phyloP scores from a whole-genome alignment of 176 grass and related monocot species.

The Cocos nucifera region DNA sequence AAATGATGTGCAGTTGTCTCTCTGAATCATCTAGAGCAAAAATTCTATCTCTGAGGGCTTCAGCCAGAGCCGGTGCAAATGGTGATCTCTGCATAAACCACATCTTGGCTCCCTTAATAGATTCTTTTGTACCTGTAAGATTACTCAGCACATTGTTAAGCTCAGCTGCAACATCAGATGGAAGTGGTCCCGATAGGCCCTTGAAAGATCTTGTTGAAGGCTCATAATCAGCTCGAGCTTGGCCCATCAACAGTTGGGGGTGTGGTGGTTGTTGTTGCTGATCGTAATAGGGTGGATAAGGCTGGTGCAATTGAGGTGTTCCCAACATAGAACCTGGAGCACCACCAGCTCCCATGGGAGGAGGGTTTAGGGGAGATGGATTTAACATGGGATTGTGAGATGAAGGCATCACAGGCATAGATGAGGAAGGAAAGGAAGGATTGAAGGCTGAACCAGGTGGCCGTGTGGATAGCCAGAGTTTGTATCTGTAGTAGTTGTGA shows the following conservation, averaged over 20 bases:
- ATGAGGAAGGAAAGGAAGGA: conserved; percentile 29
- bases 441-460: conserved; percentile 27
- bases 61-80: conserved; percentile 64
- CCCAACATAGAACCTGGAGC: conserved; percentile 30
- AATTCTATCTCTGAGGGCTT: conserved; percentile 71
- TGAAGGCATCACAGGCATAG: conserved; percentile 40
- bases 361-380: conserved; percentile 18
- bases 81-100: conserved; percentile 88
- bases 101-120: conserved; percentile 83
- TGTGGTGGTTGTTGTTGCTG: conserved; percentile 34
- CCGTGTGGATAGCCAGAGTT: conserved; percentile 44
- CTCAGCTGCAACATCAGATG: conserved; percentile 72
- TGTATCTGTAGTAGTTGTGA: conserved; percentile 89
- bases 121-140: conserved; percentile 91
- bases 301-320: conserved; percentile 44
- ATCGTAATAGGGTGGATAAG: conserved; percentile 63
- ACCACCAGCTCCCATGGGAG: conserved; percentile 29
- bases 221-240: conserved; percentile 47
- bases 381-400: conserved; percentile 18
- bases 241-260: conserved; percentile 39
- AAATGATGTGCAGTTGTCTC: conserved; percentile 89
- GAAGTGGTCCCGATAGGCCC: conserved; percentile 62
- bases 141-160: conserved; percentile 52
- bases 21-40: conserved; percentile 80
- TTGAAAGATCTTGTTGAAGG: conserved; percentile 41